Evolutionary conservation across 768 basidiomycete species (phyloP), one percentile per base, ranked within the genome.

Genomic region (Trametes meyenii): DNA sequence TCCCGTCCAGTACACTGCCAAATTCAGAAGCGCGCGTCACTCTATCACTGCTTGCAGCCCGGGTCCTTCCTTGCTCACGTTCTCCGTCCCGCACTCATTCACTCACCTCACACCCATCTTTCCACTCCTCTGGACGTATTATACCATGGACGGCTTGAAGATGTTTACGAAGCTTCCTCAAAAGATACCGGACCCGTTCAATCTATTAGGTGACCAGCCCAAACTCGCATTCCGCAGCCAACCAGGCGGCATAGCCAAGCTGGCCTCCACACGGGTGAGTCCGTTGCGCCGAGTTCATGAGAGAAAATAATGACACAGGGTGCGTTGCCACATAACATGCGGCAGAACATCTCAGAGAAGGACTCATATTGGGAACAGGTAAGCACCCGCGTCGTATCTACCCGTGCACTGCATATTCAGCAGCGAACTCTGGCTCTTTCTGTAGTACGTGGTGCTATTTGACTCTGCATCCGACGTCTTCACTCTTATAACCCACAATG

Each of bases 361-460:
- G 95, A 97, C 70, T 77, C 72, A n/a, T 95, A 96, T 70, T 96
- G 94, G 94, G 83, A 94, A 60, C 94, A 96, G 78, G 92, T 91
- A 65, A 69, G 84, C 69, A 13, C 12, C 17, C 29, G 50, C 38
- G 24, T 35, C 56, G 58, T 35, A 26, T 6, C 44, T 40, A 29
- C 24, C 50, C 50, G 36, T 21, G 21, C 33, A 7, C 12, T 16
- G 21, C 29, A 17, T 14, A 23, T 21, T 56, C 44, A 60, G 43
- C 17, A 14, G 8, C 13, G 14, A 21, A 33, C n/a, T 3, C 23
- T 21, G 4, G 6, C 36, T 16, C 13, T 7, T 21, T 3, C 40
- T 17, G 16, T 68, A 95, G 92, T 97, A 90, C 70, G 87, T 90
- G 65, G 74, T 83, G 48, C 79, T 97, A 17, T 96, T 96, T 71